Conservation (phyloP, 768 basidiomycete genomes). For the Pleurotus tuoliensis region DNA sequence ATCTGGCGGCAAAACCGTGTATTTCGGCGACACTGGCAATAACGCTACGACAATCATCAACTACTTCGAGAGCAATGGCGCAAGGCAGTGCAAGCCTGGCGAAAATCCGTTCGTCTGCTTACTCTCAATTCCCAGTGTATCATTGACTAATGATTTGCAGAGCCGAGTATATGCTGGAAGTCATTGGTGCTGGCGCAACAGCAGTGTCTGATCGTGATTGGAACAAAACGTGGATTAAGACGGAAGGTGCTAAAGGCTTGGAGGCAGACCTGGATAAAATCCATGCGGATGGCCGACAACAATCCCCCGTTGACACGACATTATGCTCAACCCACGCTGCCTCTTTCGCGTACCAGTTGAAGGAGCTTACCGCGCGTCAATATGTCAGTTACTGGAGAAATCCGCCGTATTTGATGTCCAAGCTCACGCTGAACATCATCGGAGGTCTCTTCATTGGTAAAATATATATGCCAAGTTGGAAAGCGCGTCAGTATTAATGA, state of each 20-base stretch:
- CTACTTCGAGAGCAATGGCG: conserved; percentile 76
- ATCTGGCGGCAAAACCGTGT: conserved; percentile 72
- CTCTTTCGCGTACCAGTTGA: conserved; percentile 46
- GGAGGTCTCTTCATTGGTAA: conserved; percentile 49
- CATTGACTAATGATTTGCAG: conserved; percentile 20
- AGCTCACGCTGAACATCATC: conserved; percentile 49
- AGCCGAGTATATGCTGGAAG: conserved; percentile 67
- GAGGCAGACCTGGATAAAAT: conserved; percentile 42
- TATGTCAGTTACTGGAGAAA: conserved; percentile 47
- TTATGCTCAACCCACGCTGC: conserved; percentile 48
- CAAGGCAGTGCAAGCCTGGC: conserved; percentile 50
- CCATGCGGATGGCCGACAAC: conserved; percentile 42
- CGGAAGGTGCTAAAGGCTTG: conserved; percentile 36
- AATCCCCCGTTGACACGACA: conserved; percentile 30
- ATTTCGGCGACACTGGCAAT: conserved; percentile 68
- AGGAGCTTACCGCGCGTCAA: conserved; percentile 41
- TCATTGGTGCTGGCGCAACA: conserved; percentile 72
- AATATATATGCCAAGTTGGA: too few relatives aligned
- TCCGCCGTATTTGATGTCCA: conserved; percentile 59
- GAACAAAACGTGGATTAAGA: conserved; percentile 52
- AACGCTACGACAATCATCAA: conserved; percentile 59
- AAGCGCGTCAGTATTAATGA: too few relatives aligned
- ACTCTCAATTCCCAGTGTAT: neutral
- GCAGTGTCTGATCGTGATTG: conserved; percentile 53
- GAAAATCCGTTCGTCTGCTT: conserved; percentile 64